Evolutionary conservation across 805 yeast genomes (phyloP), one percentile per base, ranked within the genome.

Genomic region (Pichia nakasei): DNA sequence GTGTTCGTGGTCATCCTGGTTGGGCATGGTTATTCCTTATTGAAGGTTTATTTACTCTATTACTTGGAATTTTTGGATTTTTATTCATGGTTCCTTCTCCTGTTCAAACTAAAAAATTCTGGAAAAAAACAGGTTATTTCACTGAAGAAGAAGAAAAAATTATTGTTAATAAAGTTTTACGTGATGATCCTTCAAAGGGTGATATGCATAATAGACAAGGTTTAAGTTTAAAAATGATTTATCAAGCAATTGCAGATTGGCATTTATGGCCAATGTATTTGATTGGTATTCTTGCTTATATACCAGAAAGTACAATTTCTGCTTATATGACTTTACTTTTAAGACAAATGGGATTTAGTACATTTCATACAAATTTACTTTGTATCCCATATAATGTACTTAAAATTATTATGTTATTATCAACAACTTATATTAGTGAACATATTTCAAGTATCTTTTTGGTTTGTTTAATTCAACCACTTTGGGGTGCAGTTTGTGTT

Each of bases 11-110:
- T 4, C 60, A 65, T 55, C 61, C 60, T 9, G 82, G 82, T 21
- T 82, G 87, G 87, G 66, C 73, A 42, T 82, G 81, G 78, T 63
- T 82, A 20, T 82, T 82, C 50, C 54, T 82, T 18, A 67, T 82
- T 42, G 85, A 80, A 55, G 87, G 88, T 5, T 42, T 70, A 6
- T 52, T 78, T 36, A 79, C 87, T 2, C 58, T 79, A 5, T 18
- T 55, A 2, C 66, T 82, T 49, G 87, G 86, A 2, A 59, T 64
- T 41, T 51, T 59, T 38, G 42, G 60, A 3, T 53, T 43, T n/a
- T 50, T 57, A 32, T 44, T 59, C 17, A 61, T 63, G 65, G 63
- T 56, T 43, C 66, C 67, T 12, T 62, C 65, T 15, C 58, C 52
- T 22, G 68, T 51, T n/a, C 60, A 57, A 38, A 62, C 66, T 1